Percentiles rank a stretch among this genome's conserved stretches.
Evolutionary conservation across 2,329 filamentous ascomycete species (phyloP).

Genomic region (Pseudogymnoascus sp.): DNA sequence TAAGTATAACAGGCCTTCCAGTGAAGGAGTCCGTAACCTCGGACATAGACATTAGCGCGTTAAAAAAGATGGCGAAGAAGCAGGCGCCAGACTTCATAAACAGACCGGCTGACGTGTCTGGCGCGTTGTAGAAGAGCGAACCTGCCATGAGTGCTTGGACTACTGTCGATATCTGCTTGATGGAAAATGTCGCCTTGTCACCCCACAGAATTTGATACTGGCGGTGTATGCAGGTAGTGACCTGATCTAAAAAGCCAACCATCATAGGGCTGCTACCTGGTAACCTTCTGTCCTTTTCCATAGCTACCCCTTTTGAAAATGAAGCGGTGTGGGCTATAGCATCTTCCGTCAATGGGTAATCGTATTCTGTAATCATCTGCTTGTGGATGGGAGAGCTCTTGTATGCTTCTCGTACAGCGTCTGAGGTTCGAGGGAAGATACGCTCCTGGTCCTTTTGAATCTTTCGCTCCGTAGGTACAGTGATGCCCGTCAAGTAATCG

Average conservation of each 20-base stretch:
- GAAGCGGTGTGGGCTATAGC: constrained; percentile 28
- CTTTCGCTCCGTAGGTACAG: constrained; percentile 59
- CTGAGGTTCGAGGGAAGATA: constrained; percentile 40
- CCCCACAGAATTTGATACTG: constrained; percentile 62
- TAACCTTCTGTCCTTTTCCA: constrained; percentile 31
- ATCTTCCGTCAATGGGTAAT: constrained; percentile 44
- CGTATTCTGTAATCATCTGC: constrained; percentile 48
- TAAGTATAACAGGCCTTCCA: constrained; percentile 51
- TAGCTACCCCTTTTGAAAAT: constrained; percentile 26
- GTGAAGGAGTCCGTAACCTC: constrained; percentile 59
- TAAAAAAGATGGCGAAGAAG: constrained; percentile 58
- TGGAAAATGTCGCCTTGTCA: constrained; percentile 55
- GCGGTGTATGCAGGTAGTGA: constrained; percentile 48
- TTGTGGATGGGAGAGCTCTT: constrained; percentile 43
- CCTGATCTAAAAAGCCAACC: constrained; percentile 45
- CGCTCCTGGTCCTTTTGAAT: constrained; percentile 40
- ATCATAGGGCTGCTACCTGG: constrained; percentile 47
- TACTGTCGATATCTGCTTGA: constrained; percentile 53
- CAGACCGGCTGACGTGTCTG: constrained; percentile 49
- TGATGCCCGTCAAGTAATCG: constrained; percentile 60
- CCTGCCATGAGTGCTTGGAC: constrained; percentile 55
- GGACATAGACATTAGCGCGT: constrained; percentile 55
- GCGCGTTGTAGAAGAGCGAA: constrained; percentile 61
- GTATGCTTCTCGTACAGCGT: constrained; percentile 42
- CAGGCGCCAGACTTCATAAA: constrained; percentile 58